Conservation (phyloP, 768 basidiomycete genomes). For the Panaeolus cyanescens region DNA sequence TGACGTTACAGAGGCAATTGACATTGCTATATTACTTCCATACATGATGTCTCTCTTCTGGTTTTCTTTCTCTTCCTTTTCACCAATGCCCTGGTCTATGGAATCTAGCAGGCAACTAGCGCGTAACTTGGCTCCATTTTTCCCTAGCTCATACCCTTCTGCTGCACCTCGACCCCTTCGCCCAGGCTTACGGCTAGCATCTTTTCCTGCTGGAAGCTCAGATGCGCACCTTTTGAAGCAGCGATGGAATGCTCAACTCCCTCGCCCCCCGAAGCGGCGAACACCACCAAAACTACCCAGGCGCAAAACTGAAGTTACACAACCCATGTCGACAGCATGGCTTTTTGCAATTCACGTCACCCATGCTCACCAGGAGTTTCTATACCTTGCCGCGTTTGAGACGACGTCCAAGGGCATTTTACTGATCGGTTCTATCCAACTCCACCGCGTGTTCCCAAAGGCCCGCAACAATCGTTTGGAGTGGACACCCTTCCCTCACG, state of each 20-base stretch:
- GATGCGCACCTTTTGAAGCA: neutral
- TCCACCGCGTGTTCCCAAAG: neutral
- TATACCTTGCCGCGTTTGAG: slow-evolving; percentile 1
- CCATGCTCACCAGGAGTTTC: neutral
- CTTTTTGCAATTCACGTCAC: neutral
- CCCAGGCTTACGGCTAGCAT: neutral
- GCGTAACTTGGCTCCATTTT: neutral
- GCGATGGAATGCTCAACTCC: neutral
- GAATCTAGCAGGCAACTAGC: neutral
- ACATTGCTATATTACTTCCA: neutral
- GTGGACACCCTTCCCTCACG: neutral
- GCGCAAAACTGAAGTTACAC: neutral
- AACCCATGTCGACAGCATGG: neutral
- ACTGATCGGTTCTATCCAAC: neutral
- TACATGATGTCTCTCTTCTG: neutral
- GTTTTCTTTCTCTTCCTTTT: neutral
- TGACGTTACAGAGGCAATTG: neutral
- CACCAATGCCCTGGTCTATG: neutral
- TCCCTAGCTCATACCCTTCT: neutral
- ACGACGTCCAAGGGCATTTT: neutral
- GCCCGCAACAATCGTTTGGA: neutral
- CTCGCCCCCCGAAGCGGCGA: neutral
- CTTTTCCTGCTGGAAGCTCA: neutral
- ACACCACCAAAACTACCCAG: neutral
- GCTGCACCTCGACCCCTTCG: neutral